Evolutionary conservation across 169 alveolate genomes (phyloP), one percentile per base, ranked within the genome.

Genomic region (Eimeria sp.): DNA sequence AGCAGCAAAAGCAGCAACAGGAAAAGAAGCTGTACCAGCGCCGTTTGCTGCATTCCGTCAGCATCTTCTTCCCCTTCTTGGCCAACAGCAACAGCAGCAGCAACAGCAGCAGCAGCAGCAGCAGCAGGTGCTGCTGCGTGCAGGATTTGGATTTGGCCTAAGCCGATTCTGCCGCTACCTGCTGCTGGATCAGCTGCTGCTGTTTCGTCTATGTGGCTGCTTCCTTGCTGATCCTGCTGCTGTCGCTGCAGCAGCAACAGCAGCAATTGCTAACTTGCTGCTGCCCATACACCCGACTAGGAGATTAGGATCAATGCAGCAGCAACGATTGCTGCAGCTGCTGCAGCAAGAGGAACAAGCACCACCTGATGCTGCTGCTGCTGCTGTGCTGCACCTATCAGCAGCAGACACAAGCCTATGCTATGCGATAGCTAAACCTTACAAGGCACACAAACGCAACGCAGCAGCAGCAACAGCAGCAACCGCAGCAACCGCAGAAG

Each of bases 281-380:
- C 72, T 82, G 7, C 90, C 90, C 4, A n/a, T 82, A 25, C 90
- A 82, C 73, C 90, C 73, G 57, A 82, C 90, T 1, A 72, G 90
- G 49, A 72, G 90, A 11, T 25, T 47, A 11, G 90, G 90, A 25
- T 30, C 90, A 49, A 18, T 82, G 73, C 67, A 82, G 72, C 73
- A 54, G 73, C 72, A 54, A 73, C 40, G 73, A 25, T 4, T 82
- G 73, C 90, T 51, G 90, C 90, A 82, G 72, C 73, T 51, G 90
- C 90, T 14, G 90, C 90, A 51, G 90, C 90, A 82, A 73, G 90
- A 82, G 27, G 73, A 82, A 65, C 90, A 51, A 49, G 72, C 90
- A 7, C 73, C 90, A 7, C 72, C 90, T 11, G 90, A 82, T 25
- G 67, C 72, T 51, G 90, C 73, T 82, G 90, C 90, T 82, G 90